These are phyloP conservation scores for Didymellaceae sp. DNA, from an alignment of 2,329 filamentous ascomycete genomes.

Conservation along the genomic window DNA sequence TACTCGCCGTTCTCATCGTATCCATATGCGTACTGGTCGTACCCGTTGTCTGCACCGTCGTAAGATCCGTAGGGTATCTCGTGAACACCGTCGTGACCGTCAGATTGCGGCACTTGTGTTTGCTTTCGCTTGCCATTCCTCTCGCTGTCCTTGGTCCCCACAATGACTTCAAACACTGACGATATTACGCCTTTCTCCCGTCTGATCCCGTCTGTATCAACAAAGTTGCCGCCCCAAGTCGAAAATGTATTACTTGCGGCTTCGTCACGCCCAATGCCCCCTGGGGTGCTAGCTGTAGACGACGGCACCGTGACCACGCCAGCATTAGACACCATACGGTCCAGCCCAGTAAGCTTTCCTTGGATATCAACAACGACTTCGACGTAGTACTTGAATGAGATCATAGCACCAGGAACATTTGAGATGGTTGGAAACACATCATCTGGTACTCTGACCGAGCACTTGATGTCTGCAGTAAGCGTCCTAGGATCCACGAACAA, in stretches of 20 bases:
- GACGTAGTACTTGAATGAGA: conserved; percentile 91
- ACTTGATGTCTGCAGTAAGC: conserved; percentile 79
- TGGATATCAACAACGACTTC: conserved; percentile 93
- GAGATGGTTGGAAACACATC: conserved; percentile 92
- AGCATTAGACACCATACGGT: conserved; percentile 66
- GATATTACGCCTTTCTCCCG: conserved; percentile 92
- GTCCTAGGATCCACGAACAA: conserved; percentile 84
- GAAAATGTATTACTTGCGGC: conserved; percentile 56
- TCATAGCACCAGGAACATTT: conserved; percentile 88
- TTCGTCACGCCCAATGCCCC: conserved; percentile 39
- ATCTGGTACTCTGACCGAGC: conserved; percentile 84
- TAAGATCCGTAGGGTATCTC: conserved; percentile 30
- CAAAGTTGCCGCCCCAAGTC: conserved; percentile 70
- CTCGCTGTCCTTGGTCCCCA: conserved; percentile 83
- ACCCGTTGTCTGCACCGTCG: conserved; percentile 23
- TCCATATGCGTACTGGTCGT: conserved; percentile 34
- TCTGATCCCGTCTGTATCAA: conserved; percentile 85
- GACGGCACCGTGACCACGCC: conserved; percentile 58
- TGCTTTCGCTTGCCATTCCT: conserved; percentile 55
- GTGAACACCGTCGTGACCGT: conserved; percentile 26
- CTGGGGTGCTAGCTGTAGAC: conserved; percentile 50
- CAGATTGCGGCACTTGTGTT: conserved; percentile 18
- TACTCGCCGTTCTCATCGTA: conserved; percentile 44
- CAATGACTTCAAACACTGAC: conserved; percentile 82
- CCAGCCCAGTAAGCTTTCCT: conserved; percentile 80